Conservation (phyloP, 345 rosid genomes). For the Sonneratia caseolaris region DNA sequence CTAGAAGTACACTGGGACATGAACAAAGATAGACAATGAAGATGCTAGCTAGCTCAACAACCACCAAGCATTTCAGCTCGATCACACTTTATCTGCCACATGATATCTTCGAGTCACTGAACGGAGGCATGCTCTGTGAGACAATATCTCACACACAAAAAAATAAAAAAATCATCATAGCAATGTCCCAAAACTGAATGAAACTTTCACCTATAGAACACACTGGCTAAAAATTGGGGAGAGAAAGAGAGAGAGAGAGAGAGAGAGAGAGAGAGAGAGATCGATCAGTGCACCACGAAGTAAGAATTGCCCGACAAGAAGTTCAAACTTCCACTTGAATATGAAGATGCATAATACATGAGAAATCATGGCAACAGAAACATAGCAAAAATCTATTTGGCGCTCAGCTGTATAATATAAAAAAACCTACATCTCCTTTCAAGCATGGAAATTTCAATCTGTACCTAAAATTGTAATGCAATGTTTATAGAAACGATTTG, state of each 20-base stretch:
- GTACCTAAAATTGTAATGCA: not conserved
- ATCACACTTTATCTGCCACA: not conserved
- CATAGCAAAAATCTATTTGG: not conserved
- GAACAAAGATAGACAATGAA: not conserved
- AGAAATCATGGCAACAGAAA: not conserved
- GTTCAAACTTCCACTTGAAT: not conserved
- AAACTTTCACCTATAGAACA: not conserved
- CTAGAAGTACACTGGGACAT: not conserved
- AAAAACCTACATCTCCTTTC: not conserved
- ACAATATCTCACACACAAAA: not conserved
- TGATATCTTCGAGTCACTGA: not conserved
- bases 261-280: too few species aligned
- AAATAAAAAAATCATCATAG: not conserved
- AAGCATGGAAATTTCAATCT: conserved; percentile 1
- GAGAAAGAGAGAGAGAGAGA: too few species aligned
- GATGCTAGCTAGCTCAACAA: not conserved
- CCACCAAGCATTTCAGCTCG: not conserved
- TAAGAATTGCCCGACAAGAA: too few species aligned
- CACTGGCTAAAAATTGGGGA: not conserved
- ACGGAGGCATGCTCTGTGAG: not conserved
- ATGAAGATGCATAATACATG: not conserved
- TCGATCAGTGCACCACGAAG: too few species aligned
- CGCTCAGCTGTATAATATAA: not conserved
- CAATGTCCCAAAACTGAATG: not conserved
- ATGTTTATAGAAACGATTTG: not conserved